Percentiles rank a stretch among this genome's conserved stretches.
These are phyloP conservation scores for Halocafeteria seosinensis DNA, from an alignment of 108 stramenopile species.

Conservation along the genomic window DNA sequence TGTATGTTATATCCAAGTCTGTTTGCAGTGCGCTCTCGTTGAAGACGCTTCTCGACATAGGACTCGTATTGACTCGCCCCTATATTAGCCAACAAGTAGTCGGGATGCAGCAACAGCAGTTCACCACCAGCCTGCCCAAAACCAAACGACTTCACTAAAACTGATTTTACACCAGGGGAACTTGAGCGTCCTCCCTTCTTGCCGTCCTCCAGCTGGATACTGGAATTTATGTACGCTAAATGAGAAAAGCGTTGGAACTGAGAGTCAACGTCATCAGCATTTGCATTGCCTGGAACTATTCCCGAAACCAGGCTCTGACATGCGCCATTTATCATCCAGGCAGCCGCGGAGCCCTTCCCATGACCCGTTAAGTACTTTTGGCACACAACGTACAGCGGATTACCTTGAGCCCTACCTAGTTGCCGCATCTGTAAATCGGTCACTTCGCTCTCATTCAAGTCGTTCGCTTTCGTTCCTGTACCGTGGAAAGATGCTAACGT, in stretches of 20 bases:
- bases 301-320: slow-evolving; percentile 6
- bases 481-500: slow-evolving; percentile 12
- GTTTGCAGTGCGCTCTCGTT: slow-evolving; percentile 7
- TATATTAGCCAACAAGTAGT: slow-evolving; percentile 2
- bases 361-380: slow-evolving; percentile 17
- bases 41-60: neutral
- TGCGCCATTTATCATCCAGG: slow-evolving; percentile 16
- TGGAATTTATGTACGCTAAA: slow-evolving; percentile 10
- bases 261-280: slow-evolving; percentile 4
- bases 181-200: no score
- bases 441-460: slow-evolving; percentile 15
- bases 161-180: neutral
- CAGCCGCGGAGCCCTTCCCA: slow-evolving; percentile 13
- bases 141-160: slow-evolving; percentile 14
- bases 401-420: slow-evolving; percentile 6
- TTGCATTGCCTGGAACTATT: slow-evolving; percentile 12
- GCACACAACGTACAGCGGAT: slow-evolving; percentile 6
- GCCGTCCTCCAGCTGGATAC: neutral
- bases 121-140: slow-evolving; percentile 18
- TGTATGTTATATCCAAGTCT: slow-evolving; percentile 1
- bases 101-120: slow-evolving; percentile 9
- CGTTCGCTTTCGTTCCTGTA: slow-evolving; percentile 10
- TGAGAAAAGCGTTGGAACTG: slow-evolving; percentile 6
- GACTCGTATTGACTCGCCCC: neutral
- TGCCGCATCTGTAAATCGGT: slow-evolving; percentile 9